Conservation (phyloP, 1,284 basidiomycete species). For the Bjerkandera adusta region DNA sequence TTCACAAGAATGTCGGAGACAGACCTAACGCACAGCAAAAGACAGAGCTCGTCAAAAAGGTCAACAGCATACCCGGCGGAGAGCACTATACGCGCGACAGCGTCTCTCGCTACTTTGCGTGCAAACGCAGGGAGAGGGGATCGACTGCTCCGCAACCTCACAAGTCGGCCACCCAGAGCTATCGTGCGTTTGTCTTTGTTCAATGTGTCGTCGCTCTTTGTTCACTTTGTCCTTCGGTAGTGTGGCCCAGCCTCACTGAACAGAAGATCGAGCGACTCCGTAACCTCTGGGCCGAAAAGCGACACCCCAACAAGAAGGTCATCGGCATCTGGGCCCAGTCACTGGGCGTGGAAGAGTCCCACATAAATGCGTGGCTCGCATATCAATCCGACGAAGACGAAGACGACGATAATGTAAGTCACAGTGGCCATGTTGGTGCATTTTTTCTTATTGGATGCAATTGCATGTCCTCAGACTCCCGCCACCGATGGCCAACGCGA, state of each 20-base stretch:
- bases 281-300: not conserved
- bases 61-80: no score
- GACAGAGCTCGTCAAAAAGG: no score
- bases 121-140: no score
- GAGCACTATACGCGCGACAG: no score
- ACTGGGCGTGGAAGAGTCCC: not conserved
- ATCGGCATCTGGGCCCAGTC: constrained; percentile 2
- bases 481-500: not conserved
- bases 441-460: not conserved
- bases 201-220: not conserved
- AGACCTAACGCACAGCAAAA: no score
- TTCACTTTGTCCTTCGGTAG: not conserved
- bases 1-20: no score
- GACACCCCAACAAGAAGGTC: not conserved
- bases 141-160: no score
- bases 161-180: no score
- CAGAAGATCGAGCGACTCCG: constrained; percentile 1
- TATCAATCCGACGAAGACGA: not conserved
- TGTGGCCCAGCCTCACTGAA: constrained; percentile 7
- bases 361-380: constrained; percentile 3
- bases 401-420: constrained; percentile 3
- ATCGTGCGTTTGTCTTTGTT: not conserved
- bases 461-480: not conserved
- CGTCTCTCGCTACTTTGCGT: no score
- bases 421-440: not conserved